These are phyloP conservation scores for Phaffia rhodozyma DNA, from an alignment of 1,284 basidiomycete species.

Conservation along the genomic window DNA sequence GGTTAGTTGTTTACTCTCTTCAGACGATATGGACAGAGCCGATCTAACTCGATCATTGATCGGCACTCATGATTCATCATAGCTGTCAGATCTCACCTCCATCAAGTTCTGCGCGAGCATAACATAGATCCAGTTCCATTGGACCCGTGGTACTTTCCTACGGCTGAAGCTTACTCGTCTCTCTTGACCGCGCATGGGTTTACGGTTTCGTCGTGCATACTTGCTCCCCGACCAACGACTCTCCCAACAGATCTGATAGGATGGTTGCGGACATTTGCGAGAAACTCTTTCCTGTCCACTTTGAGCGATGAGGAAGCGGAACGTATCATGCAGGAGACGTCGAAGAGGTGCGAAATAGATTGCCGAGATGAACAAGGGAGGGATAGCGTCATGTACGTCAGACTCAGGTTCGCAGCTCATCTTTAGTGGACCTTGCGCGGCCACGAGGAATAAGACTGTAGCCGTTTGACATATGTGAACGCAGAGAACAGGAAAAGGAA, in stretches of 20 bases:
- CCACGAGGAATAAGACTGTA: too few species aligned
- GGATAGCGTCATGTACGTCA: slow-evolving; percentile 56
- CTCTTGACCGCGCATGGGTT: slow-evolving; percentile 49
- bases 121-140: slow-evolving; percentile 45
- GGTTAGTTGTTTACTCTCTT: slow-evolving; percentile 36
- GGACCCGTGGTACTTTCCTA: slow-evolving; percentile 79
- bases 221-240: slow-evolving; percentile 57
- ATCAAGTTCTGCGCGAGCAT: slow-evolving; percentile 44
- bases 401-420: slow-evolving; percentile 46
- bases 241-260: slow-evolving; percentile 49
- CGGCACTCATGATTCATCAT: not conserved
- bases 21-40: not conserved
- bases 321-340: slow-evolving; percentile 53
- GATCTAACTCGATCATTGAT: not conserved
- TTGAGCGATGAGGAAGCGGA: slow-evolving; percentile 46
- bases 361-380: slow-evolving; percentile 38
- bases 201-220: slow-evolving; percentile 43
- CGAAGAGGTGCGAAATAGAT: slow-evolving; percentile 47
- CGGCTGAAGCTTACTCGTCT: slow-evolving; percentile 50
- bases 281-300: slow-evolving; percentile 45
- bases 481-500: too few species aligned
- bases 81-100: slow-evolving; percentile 53
- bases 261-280: slow-evolving; percentile 59
- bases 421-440: too few species aligned
- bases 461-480: too few species aligned